Evolutionary conservation across 495 filamentous ascomycete species (phyloP), one percentile per base, ranked within the genome.

Genomic region (Barbatosphaeria neglecta): DNA sequence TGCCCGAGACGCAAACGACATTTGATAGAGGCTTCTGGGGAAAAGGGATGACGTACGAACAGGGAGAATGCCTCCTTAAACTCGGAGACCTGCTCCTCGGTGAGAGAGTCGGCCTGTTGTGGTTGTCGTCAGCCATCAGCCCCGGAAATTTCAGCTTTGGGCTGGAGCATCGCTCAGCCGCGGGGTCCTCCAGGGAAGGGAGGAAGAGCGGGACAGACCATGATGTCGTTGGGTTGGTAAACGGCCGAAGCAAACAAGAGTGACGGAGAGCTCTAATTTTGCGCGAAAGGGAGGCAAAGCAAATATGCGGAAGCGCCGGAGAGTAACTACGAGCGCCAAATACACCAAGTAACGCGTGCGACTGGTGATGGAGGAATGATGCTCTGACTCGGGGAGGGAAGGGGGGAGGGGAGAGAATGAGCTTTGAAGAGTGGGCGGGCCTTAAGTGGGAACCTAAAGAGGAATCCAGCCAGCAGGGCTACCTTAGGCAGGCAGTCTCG

Each of bases 11-110:
- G 38, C 22, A 37, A 16, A 16, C 20, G n/a, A n/a, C n/a, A n/a
- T n/a, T 13, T 1, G 23, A 17, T 9, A 18, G 24, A n/a, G 39
- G 37, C 25, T 23, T 15, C 3, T 9, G 37, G 25, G 23, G 9
- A 2, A 2, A 5, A n/a, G 31, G 31, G 31, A 25, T 38, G 17
- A 89, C 92, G 85, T 78, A 98, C 92, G 69, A 98, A 98, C 31
- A 98, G 84, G 65, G 92, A 98, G 76, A 98, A 98, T 40, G 92
- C 92, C 75, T 98, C 93, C 83, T 97, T 98, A 73, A 97, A 98
- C 75, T 98, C 92, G 64, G 90, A 95, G 58, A 98, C 90, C 78
- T 98, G 92, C 71, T 98, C 92, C 76, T 97, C 92, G 57, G 92
- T 96, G 54, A 98, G 80, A 63, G 87, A 84, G 64, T 93, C 87